Base-by-base conservation (phyloP, 106 monocot genomes). In the Narthecium ossifragum region DNA sequence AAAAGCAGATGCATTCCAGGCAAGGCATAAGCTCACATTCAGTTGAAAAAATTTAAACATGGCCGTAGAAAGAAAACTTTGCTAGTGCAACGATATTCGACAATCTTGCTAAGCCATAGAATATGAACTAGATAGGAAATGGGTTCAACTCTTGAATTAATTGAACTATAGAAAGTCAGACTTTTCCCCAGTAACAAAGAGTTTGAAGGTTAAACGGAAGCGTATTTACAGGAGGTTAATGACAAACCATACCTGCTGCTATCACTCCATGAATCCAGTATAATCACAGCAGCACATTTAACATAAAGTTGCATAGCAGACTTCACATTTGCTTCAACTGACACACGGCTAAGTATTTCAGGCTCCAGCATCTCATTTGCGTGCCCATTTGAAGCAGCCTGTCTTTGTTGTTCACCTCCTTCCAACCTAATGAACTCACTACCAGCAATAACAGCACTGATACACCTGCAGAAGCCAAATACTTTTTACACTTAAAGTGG, bases 241-340 rank as follows among this genome's bases (percentile, higher is more conserved):
- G 43, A n/a, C n/a, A n/a, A 36, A 46, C 37, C 24, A 11, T 79
- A 96, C 94, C 94, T 85, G 75, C 43, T 84, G 53, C 30, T 76
- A 31, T 98, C 86, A 57, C 51, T 74, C 72, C 75, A 90, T 28
- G 90, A 87, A 30, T 86, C 83, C 11, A 98, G 77, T 31, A 91
- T 63, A 38, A 98, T 65, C 27, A 60, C 73, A 40, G 87, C 61
- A 56, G 96, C 77, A 62, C 80, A 77, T 76, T 91, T 90, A 30
- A 84, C 73, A 54, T 62, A 98, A 27, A 84, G 38, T 64, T 91
- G 90, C 90, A 98, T 87, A 15, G 81, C 55, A 61, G 86, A 87
- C 59, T 98, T 98, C 34, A 91, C 83, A 73, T 77, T 90, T 65
- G 78, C 73, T 71, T 87, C 86, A 51, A 81, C 76, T 29, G 76